phyloP scores from a whole-genome alignment of 805 yeast species.

The Pichia scutulata region DNA sequence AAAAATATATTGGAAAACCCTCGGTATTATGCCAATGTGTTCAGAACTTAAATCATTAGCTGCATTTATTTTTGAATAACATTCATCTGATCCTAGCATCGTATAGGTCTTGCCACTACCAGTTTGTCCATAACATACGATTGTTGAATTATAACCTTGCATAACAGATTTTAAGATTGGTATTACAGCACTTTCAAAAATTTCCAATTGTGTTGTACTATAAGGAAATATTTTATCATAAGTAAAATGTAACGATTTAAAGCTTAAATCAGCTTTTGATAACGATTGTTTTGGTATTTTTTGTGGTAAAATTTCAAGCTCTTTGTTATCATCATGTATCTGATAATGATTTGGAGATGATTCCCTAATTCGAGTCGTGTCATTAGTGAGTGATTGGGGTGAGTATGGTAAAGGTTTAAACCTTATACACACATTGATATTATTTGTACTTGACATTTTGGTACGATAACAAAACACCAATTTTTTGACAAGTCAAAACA shows the following conservation, averaged over 20 bases:
- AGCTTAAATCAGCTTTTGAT: not conserved
- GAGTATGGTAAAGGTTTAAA: not conserved
- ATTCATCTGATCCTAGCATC: conserved; percentile 52
- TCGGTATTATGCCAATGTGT: conserved; percentile 56
- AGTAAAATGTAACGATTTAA: conserved; percentile 31
- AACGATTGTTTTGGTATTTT: not conserved
- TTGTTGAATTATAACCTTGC: conserved; percentile 44
- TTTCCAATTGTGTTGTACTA: conserved; percentile 43
- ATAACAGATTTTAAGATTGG: conserved; percentile 64
- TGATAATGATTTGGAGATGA: not conserved
- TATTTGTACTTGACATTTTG: not conserved
- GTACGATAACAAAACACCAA: not conserved
- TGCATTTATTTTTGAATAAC: conserved; percentile 24
- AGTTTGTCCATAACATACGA: conserved; percentile 68
- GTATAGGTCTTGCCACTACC: conserved; percentile 81
- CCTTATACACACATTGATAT: not conserved
- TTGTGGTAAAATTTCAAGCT: not conserved
- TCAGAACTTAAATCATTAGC: not conserved
- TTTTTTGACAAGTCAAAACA: not conserved
- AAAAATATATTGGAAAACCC: conserved; percentile 63
- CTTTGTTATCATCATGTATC: not conserved
- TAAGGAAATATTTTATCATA: conserved; percentile 61
- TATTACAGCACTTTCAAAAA: conserved; percentile 51
- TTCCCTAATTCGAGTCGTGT: not conserved
- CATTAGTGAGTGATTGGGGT: not conserved